Evolutionary conservation across 2,329 filamentous ascomycete genomes (phyloP), one percentile per base, ranked within the genome.

Genomic region (Fusarium armeniacum): DNA sequence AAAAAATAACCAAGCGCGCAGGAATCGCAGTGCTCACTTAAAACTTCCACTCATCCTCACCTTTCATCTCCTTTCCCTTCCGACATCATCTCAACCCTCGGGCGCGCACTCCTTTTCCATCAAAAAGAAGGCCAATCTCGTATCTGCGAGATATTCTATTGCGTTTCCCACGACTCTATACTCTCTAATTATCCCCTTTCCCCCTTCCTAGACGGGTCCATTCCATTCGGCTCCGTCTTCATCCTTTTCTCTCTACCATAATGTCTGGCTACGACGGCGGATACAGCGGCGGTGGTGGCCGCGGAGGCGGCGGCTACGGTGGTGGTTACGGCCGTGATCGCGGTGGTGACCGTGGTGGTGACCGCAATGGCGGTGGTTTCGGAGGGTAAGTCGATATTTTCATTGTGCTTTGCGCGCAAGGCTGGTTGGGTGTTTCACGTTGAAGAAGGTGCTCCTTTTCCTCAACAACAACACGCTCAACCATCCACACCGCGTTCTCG

Each of bases 221-320:
- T 65, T 55, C 11, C 41, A 56, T 53, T 35, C 50, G 58, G 43
- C 47, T 54, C 53, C 65, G 52, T 70, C 69, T 62, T 65, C 53
- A 71, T 57, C 50, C 52, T 49, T 62, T 52, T 51, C 59, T 54
- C 49, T 58, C 52, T 65, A 49, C 54, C 60, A 81, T 73, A 60
- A 85, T 85, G 83, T 85, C 84, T 75, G 84, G 75, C 65, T 73
- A 74, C 73, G 76, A 74, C 55, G 72, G 76, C 59, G 71, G 73
- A 58, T 75, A 76, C 54, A 70, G 77, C 55, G 76, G 76, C 47
- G 75, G 76, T 60, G 77, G 77, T 56, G 70, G 76, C 61, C 67
- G 73, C 50, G 75, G 75, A 55, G 73, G 78, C 55, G 74, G 76
- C 51, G 73, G 76, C 59, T 78, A 77, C 60, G 71, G 76, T 52